Percentiles rank a stretch among this genome's conserved stretches.
Conservation (phyloP, 306 rosid genomes). For the Pyrus communis region DNA sequence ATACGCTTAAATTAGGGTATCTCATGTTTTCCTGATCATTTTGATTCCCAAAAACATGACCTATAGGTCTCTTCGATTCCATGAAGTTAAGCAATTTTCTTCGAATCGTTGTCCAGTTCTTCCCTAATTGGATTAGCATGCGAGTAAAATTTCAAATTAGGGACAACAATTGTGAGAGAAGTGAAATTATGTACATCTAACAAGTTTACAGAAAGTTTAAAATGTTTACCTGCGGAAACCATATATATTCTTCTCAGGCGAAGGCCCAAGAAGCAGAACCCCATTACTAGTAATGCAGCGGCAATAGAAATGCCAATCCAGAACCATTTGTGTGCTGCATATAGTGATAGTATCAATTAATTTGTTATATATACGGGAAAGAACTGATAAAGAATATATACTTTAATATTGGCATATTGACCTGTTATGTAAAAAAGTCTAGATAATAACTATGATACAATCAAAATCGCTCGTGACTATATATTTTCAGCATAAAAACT, state of each 20-base stretch:
- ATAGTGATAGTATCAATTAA: neutral
- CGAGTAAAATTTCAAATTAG: neutral
- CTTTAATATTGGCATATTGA: neutral
- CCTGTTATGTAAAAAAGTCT: too few relatives aligned
- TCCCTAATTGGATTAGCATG: neutral
- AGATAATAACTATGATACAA: too few relatives aligned
- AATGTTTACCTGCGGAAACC: neutral
- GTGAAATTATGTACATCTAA: neutral
- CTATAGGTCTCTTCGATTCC: neutral
- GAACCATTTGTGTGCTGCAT: neutral
- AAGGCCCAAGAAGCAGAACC: neutral
- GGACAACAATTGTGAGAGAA: neutral
- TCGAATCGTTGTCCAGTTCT: neutral
- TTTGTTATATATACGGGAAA: too few relatives aligned
- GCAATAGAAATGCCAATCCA: slow-evolving; percentile 4
- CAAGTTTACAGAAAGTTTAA: neutral
- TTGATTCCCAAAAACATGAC: neutral
- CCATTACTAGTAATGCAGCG: neutral
- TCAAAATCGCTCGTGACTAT: too few relatives aligned
- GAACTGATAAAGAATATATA: neutral
- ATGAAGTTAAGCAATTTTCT: neutral
- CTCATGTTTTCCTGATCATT: neutral
- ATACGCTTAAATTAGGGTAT: slow-evolving; percentile 1
- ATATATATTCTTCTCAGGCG: neutral
- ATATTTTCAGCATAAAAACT: too few relatives aligned